These are phyloP conservation scores for Suhomyces atakaporum DNA, from an alignment of 1,139 yeast species.

Conservation along the genomic window DNA sequence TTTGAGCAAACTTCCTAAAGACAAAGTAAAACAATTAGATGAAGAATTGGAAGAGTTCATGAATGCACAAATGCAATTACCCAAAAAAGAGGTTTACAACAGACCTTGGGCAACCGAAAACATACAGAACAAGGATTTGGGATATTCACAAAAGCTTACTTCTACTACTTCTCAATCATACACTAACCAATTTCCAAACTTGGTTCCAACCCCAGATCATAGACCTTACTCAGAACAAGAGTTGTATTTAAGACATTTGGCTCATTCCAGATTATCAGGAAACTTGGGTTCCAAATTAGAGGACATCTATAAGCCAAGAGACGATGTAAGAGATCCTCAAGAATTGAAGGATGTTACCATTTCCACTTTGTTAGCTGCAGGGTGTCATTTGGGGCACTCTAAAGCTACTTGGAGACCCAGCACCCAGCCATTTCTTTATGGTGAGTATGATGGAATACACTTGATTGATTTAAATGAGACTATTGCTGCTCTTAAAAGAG, in stretches of 20 bases:
- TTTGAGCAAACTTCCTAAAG: constrained; percentile 30
- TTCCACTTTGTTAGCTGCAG: constrained; percentile 79
- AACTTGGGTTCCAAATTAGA: constrained; percentile 66
- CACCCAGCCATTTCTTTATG: constrained; percentile 85
- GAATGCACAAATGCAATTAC: constrained; percentile 37
- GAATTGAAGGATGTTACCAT: constrained; percentile 59
- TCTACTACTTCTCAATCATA: constrained; percentile 37
- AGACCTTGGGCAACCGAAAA: constrained; percentile 38
- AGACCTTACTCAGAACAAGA: constrained; percentile 70
- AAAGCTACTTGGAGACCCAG: constrained; percentile 78
- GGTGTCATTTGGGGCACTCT: constrained; percentile 93
- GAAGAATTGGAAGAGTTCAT: constrained; percentile 46
- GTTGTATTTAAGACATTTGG: constrained; percentile 68
- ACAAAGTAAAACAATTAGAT: constrained; percentile 43
- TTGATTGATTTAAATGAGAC: constrained; percentile 89
- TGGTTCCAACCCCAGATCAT: constrained; percentile 47
- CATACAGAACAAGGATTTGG: constrained; percentile 13
- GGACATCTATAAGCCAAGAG: constrained; percentile 69
- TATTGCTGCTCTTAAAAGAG: constrained; percentile 69
- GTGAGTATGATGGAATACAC: constrained; percentile 85
- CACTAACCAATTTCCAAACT: constrained; percentile 38
- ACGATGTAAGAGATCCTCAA: constrained; percentile 62
- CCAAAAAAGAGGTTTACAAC: constrained; percentile 29
- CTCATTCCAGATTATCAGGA: constrained; percentile 49
- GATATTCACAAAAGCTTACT: constrained; percentile 21